Conservation (phyloP, 73 alveolate genomes). For the Paramecium octaurelia region DNA sequence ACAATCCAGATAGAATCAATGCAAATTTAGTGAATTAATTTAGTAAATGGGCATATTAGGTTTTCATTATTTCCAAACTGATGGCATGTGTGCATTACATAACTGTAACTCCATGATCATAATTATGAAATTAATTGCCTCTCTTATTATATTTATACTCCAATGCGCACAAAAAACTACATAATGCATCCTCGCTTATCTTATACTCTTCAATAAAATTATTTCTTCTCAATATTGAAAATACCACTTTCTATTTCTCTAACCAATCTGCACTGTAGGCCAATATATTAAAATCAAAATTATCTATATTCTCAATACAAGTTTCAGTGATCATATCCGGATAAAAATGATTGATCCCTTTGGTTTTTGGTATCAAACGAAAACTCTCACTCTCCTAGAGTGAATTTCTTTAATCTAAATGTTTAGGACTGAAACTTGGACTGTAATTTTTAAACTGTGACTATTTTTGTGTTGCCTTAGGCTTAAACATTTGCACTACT, state of each 20-base stretch:
- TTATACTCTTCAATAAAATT: background rate
- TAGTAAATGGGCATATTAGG: background rate
- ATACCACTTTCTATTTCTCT: slow-evolving; percentile 6
- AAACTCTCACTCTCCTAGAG: background rate
- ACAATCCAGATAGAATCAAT: slow-evolving; percentile 66
- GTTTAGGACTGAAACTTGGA: background rate
- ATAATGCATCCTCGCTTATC: slow-evolving; percentile 18
- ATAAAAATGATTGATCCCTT: background rate
- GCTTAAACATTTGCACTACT: slow-evolving; percentile 36
- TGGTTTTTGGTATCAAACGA: background rate
- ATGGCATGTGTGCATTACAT: slow-evolving; percentile 49
- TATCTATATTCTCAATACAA: background rate
- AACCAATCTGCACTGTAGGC: background rate
- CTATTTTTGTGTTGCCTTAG: background rate
- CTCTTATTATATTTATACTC: slow-evolving; percentile 45
- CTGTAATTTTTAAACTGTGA: background rate
- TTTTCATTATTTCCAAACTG: slow-evolving; percentile 21
- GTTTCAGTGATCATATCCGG: background rate
- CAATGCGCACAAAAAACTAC: background rate
- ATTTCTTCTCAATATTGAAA: background rate
- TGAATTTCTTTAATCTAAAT: background rate
- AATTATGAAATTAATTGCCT: slow-evolving; percentile 46
- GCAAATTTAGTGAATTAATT: slow-evolving; percentile 47
- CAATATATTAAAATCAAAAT: background rate
- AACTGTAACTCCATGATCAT: slow-evolving; percentile 55